Evolutionary conservation across 371 early-diverging fungal genomes (phyloP).

Genomic region (Fennellomyces sp.): DNA sequence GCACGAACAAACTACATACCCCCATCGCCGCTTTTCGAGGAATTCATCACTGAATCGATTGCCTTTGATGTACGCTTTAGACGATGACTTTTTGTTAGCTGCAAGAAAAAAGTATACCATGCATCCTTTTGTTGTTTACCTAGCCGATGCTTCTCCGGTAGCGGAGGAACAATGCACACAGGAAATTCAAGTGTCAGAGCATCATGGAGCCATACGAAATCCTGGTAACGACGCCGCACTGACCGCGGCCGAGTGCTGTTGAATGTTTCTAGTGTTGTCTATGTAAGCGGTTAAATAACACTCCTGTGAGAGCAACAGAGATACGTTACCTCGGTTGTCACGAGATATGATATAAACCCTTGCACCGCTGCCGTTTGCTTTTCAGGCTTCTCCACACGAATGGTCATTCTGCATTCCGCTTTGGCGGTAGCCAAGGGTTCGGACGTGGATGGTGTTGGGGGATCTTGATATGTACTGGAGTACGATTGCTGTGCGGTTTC

Average conservation of each 20-base stretch:
- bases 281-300: not conserved
- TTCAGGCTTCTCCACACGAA: slow-evolving; percentile 77
- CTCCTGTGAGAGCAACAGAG: not conserved
- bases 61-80: slow-evolving; percentile 89
- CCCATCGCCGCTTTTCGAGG: slow-evolving; percentile 78
- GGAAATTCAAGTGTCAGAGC: slow-evolving; percentile 75
- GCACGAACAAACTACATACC: slow-evolving; percentile 29
- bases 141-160: slow-evolving; percentile 90
- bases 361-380: slow-evolving; percentile 42
- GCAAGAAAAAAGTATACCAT: too few species aligned
- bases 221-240: slow-evolving; percentile 89
- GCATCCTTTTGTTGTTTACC: slow-evolving; percentile 42
- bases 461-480: not conserved
- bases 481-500: not conserved
- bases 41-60: slow-evolving; percentile 90
- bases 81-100: not conserved
- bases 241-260: slow-evolving; percentile 40
- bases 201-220: slow-evolving; percentile 89
- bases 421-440: not conserved
- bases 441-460: not conserved
- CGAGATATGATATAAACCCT: slow-evolving; percentile 27
- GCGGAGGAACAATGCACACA: slow-evolving; percentile 85
- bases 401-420: slow-evolving; percentile 31
- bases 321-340: slow-evolving; percentile 34
- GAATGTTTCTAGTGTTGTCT: slow-evolving; percentile 65